Conservation (phyloP, 768 basidiomycete species). For the Myochromella boudieri region DNA sequence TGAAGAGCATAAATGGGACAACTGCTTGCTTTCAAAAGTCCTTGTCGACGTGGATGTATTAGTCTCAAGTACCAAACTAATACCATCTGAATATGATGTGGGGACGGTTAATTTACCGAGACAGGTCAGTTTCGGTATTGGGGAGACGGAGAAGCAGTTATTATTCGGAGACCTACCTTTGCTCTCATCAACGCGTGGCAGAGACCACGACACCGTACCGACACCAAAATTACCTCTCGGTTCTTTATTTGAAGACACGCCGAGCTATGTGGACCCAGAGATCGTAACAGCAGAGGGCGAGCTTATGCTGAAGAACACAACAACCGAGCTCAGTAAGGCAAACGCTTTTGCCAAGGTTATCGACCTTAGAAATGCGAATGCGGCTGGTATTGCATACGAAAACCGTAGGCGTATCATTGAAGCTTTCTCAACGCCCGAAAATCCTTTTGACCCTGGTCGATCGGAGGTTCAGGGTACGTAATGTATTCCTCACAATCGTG, state of each 20-base stretch:
- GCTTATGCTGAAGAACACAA: slow-evolving; percentile 19
- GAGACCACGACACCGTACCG: too few relatives aligned
- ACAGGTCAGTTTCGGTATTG: slow-evolving; percentile 67
- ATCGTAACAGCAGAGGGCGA: background rate
- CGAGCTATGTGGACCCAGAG: too few relatives aligned
- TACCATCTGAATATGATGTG: slow-evolving; percentile 27
- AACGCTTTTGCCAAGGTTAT: slow-evolving; percentile 64
- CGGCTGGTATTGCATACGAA: slow-evolving; percentile 82
- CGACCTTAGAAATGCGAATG: slow-evolving; percentile 87
- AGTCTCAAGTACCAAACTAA: slow-evolving; percentile 21
- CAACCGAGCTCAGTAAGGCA: slow-evolving; percentile 44
- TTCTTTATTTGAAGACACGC: too few relatives aligned
- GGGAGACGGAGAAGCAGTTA: slow-evolving; percentile 51
- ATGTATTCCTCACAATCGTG: background rate
- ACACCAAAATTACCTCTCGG: too few relatives aligned
- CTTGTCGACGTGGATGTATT: slow-evolving; percentile 59
- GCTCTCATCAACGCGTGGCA: slow-evolving; percentile 36
- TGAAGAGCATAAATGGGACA: slow-evolving; percentile 66
- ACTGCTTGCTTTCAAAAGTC: slow-evolving; percentile 62
- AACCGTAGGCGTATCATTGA: slow-evolving; percentile 78
- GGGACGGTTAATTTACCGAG: slow-evolving; percentile 48
- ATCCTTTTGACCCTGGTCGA: slow-evolving; percentile 74
- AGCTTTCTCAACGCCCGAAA: slow-evolving; percentile 72
- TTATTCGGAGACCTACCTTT: slow-evolving; percentile 70
- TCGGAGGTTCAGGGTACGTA: slow-evolving; percentile 85